Percentiles rank a stretch among this genome's conserved stretches.
phyloP scores from a whole-genome alignment of 208 protist genomes.

The Leishmania aethiopica region DNA sequence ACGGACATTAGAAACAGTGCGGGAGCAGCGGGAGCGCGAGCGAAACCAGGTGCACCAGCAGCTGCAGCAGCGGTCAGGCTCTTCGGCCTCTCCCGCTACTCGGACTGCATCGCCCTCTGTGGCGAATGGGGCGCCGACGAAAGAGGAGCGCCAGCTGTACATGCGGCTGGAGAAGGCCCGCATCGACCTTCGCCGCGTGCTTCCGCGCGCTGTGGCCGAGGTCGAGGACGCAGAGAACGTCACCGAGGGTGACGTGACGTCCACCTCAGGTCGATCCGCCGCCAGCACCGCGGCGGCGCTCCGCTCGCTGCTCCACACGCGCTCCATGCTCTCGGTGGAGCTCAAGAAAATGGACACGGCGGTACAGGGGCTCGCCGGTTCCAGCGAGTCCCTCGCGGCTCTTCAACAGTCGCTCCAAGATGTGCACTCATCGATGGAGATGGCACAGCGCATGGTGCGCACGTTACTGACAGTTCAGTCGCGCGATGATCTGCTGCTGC shows the following conservation, averaged over 20 bases:
- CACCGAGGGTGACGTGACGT: constrained; percentile 11
- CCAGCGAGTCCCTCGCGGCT: constrained; percentile 42
- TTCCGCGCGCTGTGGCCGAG: constrained; percentile 45
- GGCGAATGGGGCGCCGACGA: constrained; percentile 2
- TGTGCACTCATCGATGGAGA: constrained; percentile 68
- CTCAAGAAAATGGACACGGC: constrained; percentile 75
- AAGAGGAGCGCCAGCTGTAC: constrained; percentile 6
- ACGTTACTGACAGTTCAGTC: constrained; percentile 65
- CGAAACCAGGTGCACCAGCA: constrained; percentile 3
- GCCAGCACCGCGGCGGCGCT: constrained; percentile 55
- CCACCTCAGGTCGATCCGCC: constrained; percentile 15
- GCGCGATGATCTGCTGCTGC: constrained; percentile 64
- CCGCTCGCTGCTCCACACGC: constrained; percentile 75
- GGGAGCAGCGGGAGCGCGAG: constrained; percentile 28
- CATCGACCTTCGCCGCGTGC: constrained; percentile 43
- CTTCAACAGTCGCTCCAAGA: constrained; percentile 64
- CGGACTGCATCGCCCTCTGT: background rate
- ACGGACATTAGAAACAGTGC: constrained; percentile 39
- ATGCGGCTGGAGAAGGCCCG: constrained; percentile 43
- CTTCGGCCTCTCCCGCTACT: background rate
- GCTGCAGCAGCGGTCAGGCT: background rate
- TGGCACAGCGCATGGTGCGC: constrained; percentile 59
- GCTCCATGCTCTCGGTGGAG: constrained; percentile 70
- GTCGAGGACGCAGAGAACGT: constrained; percentile 37
- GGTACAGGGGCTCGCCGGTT: constrained; percentile 54